Evolutionary conservation across 2,329 filamentous ascomycete genomes (phyloP), one percentile per base, ranked within the genome.

Genomic region (Septoria linicola): DNA sequence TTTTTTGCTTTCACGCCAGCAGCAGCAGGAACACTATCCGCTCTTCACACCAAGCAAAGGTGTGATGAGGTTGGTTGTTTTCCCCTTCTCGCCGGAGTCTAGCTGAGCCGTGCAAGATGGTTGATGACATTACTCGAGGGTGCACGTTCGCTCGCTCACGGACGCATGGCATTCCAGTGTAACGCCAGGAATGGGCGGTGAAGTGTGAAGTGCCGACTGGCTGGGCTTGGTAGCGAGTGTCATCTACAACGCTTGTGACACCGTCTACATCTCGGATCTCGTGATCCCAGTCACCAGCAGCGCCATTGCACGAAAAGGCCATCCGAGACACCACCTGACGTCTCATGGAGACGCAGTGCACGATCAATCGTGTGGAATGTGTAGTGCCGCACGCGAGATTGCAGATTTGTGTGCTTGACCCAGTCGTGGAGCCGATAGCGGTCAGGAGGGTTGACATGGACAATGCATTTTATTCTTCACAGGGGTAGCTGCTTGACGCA

Each of bases 401-500:
- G 17, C 17, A 19, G 8, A 17, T 20, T 8, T 19, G 8, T 16
- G 8, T 8, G 14, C 34, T 16, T 8, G 16, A 8, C 6, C 8
- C 17, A 21, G 20, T 21, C 11, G 36, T 20, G 20, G 16, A 27
- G 41, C 41, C 31, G 45, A 53, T 40, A 47, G 53, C 53, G 53
- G 53, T 51, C 43, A 35, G 20, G 30, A 42, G 46, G 23, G 43
- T 46, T 50, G 41, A 50, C 54, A 52, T 45, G 53, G 47, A 55
- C 52, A 51, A 56, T 63, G 61, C 59, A 61, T 53, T n/a, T n/a
- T n/a, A n/a, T n/a, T 49, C 30, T 35, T 19, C 11, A 46, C 58
- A 59, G 50, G 56, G 58, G 58, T 60, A 44, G 35, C 23, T 51
- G 59, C 54, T 55, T 51, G 51, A 62, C 55, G 61, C 61, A 63